Evolutionary conservation across 2,329 filamentous ascomycete species (phyloP), one percentile per base, ranked within the genome.

Genomic region (Penicillium verrucosum): DNA sequence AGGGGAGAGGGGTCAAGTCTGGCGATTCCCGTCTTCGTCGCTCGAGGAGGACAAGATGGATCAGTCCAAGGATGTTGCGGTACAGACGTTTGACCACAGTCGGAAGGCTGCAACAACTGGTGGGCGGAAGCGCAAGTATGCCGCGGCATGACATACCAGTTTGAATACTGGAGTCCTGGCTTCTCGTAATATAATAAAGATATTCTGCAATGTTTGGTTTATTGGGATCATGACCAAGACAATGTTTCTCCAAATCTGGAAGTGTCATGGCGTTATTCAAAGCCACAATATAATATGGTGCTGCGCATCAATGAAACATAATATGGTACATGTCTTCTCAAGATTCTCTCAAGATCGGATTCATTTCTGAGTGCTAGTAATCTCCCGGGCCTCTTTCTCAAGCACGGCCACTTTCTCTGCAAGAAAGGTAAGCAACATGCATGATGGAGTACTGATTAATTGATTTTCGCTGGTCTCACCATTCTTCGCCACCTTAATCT

Each of bases 401-500:
- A 76, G 41, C 7, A 45, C 62, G 10, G 64, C 64, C 30, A 75
- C 65, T 63, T 75, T 64, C 58, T 72, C 74, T 76, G 51, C 10
- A 2, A 11, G 29, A n/a, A 10, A 6, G 29, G 58, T 37, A 6
- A 46, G 44, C 30, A 7, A 25, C 8, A 34, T 46, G 14, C 18
- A 36, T 16, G 18, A 36, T 36, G 11, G 18, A 9, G 9, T 16
- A 25, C 11, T 32, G 12, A 46, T 46, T 8, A 14, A 23, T 46
- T 23, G 21, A 29, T 16, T 43, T 32, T 27, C 8, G n/a, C 14
- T 29, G 14, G 30, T 8, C 44, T 47, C 36, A 77, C 75, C 64
- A 54, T 76, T 75, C 65, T 76, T 79, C 27, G 71, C 60, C 18
- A 72, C 65, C 60, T 75, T 78, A 7, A 68, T 67, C 58, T 78